Evolutionary conservation across 257 asterid species (phyloP), one percentile per base, ranked within the genome.

Genomic region (Thymus mandschuricus): DNA sequence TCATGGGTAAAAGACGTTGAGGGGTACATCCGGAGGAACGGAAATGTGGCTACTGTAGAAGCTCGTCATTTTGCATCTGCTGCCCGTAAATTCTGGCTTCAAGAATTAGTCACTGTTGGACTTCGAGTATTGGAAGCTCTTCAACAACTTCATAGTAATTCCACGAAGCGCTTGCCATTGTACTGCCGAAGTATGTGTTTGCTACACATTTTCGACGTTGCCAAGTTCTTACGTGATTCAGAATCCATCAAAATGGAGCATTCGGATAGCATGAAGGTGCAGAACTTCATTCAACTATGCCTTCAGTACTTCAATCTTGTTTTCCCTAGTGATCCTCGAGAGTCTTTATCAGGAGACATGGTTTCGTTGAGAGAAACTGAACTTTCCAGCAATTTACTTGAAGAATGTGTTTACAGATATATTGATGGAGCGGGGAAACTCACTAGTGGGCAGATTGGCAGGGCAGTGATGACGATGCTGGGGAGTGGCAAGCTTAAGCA

Each of bases 361-460:
- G 59, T 85, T 3, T 50, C 74, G 11, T 58, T 83, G 40, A 82
- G 91, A 83, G 66, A 68, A 70, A 77, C 84, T 3, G 71, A 82
- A 60, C 38, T 35, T 40, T 85, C 89, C 0, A 62, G 10, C 70
- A 60, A 60, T 49, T 68, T 87, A 12, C 79, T 89, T 1, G 78
- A 81, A 73, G 87, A 83, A 43, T 28, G 73, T 15, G 69, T 85
- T 64, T 21, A 2, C 13, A 60, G 43, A 30, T 34, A 60, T 71
- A 57, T 75, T 21, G 15, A 68, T 7, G 28, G 4, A 1, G 69
- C 40, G 68, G 52, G 38, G 5, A 29, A 10, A 28, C 72, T 81
- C 38, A n/a, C n/a, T n/a, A 83, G 83, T 2, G 81, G 79, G 33
- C 85, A 82, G 73, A 74, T 85, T 12, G 94, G 93, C n/a, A 74